Evolutionary conservation across 164 flowering plant species (phyloP).

Genomic region (Magnolia changhungtana): DNA sequence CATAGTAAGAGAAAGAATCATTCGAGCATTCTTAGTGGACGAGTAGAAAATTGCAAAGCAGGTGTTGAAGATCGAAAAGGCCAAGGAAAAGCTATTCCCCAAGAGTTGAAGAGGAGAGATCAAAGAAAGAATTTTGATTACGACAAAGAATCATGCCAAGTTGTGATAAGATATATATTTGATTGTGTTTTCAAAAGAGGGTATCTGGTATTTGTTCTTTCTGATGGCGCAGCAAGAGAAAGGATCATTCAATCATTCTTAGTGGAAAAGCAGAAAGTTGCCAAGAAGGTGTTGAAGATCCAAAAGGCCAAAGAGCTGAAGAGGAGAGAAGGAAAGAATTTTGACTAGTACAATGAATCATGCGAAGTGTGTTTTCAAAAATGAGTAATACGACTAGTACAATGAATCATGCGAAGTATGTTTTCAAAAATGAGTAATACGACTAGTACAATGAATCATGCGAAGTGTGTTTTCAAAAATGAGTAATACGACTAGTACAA

Average conservation of each 20-base stretch:
- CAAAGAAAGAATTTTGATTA: slow-evolving; percentile 25
- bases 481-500: too few relatives aligned
- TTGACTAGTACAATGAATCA: slow-evolving; percentile 20
- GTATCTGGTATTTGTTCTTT: slow-evolving; percentile 29
- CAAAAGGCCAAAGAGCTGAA: slow-evolving; percentile 60
- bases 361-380: too few relatives aligned
- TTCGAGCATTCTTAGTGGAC: slow-evolving; percentile 72
- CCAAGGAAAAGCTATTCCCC: slow-evolving; percentile 60
- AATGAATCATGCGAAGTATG: too few relatives aligned
- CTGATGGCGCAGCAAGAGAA: slow-evolving; percentile 68
- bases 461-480: not conserved
- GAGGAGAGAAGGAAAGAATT: slow-evolving; percentile 16
- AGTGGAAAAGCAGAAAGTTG: slow-evolving; percentile 76
- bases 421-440: too few relatives aligned
- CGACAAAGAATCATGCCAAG: slow-evolving; percentile 12
- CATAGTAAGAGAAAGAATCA: slow-evolving; percentile 79
- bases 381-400: too few relatives aligned
- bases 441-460: too few relatives aligned
- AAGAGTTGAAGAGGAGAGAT: slow-evolving; percentile 29
- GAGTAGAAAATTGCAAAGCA: slow-evolving; percentile 79
- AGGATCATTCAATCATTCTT: slow-evolving; percentile 70
- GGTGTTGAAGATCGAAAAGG: slow-evolving; percentile 77
- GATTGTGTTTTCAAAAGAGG: slow-evolving; percentile 3
- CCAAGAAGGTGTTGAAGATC: slow-evolving; percentile 74
- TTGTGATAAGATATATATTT: slow-evolving; percentile 1